A percentile compares a stretch with the other conserved stretches of the same genome.
These are phyloP conservation scores for Peniophora sp. DNA, from an alignment of 1,284 basidiomycete genomes.

Conservation along the genomic window DNA sequence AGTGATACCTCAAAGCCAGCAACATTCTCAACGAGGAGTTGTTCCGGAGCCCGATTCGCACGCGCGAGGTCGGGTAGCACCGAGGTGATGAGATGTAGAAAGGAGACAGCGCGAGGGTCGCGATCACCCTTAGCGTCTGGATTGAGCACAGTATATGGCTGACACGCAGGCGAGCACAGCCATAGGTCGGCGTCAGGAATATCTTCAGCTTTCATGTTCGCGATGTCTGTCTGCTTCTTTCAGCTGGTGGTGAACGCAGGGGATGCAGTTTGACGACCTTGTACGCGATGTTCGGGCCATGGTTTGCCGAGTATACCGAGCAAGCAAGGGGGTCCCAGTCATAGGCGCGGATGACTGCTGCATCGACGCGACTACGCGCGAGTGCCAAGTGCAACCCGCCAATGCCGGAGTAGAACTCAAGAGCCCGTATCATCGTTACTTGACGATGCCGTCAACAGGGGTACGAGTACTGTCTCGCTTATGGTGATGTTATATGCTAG, in stretches of 20 bases:
- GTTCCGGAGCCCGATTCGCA: conserved; percentile 37
- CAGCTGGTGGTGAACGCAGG: not conserved
- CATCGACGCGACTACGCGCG: conserved; percentile 35
- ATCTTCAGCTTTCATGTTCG: conserved; percentile 43
- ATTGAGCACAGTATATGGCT: conserved; percentile 74
- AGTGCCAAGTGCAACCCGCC: conserved; percentile 68
- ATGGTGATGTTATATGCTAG: too few relatives aligned
- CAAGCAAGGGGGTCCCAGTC: conserved; percentile 74
- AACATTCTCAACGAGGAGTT: conserved; percentile 69
- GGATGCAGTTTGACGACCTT: conserved; percentile 31
- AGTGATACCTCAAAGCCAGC: conserved; percentile 65
- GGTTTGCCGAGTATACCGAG: conserved; percentile 55
- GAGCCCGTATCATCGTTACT: too few relatives aligned
- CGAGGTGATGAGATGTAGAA: conserved; percentile 57
- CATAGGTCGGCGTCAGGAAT: conserved; percentile 48
- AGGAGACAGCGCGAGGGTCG: conserved; percentile 70
- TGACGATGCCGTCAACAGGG: too few relatives aligned
- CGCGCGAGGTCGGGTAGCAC: conserved; percentile 53
- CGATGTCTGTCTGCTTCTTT: conserved; percentile 45
- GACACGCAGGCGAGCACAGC: conserved; percentile 73
- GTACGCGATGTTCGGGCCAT: conserved; percentile 34
- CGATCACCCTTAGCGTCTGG: conserved; percentile 56
- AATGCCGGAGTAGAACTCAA: too few relatives aligned
- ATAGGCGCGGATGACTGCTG: conserved; percentile 49
- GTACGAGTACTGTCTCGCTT: too few relatives aligned